Conservation (phyloP, 176 grass and related monocot species). For the Poa pratensis region DNA sequence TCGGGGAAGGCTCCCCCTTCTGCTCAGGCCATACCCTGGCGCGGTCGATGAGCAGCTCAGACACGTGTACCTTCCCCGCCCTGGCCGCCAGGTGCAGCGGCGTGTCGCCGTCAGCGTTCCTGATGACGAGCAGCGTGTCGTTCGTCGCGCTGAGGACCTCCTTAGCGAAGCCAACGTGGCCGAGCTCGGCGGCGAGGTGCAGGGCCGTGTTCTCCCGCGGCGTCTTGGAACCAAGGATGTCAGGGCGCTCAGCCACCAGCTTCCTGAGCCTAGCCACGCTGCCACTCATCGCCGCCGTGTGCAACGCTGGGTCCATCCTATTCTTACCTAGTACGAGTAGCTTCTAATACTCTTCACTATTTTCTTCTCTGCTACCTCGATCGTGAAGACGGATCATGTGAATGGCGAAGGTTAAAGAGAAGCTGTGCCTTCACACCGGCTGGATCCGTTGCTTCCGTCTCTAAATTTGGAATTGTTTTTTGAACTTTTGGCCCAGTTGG, state of each 20-base stretch:
- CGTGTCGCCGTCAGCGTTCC: slow-evolving; percentile 62
- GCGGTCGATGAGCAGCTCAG: background rate
- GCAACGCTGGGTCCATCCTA: slow-evolving; percentile 52
- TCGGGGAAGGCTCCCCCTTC: background rate
- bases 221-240: slow-evolving; percentile 48
- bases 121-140: slow-evolving; percentile 30
- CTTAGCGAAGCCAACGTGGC: slow-evolving; percentile 35
- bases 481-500: background rate
- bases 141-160: slow-evolving; percentile 12
- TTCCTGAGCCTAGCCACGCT: slow-evolving; percentile 1
- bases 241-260: background rate
- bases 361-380: background rate
- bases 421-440: background rate
- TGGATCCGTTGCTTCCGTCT: slow-evolving; percentile 10
- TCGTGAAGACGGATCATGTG: background rate
- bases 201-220: slow-evolving; percentile 61
- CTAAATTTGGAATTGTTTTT: background rate
- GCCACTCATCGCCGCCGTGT: slow-evolving; percentile 56
- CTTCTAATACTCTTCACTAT: background rate
- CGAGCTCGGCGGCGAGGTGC: slow-evolving; percentile 58
- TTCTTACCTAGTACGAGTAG: background rate
- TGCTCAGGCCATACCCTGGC: background rate
- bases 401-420: background rate
- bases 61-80: slow-evolving; percentile 44
- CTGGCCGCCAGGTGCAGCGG: slow-evolving; percentile 66